These are phyloP conservation scores for Xylaria venustula DNA, from an alignment of 495 filamentous ascomycete species.

Conservation along the genomic window DNA sequence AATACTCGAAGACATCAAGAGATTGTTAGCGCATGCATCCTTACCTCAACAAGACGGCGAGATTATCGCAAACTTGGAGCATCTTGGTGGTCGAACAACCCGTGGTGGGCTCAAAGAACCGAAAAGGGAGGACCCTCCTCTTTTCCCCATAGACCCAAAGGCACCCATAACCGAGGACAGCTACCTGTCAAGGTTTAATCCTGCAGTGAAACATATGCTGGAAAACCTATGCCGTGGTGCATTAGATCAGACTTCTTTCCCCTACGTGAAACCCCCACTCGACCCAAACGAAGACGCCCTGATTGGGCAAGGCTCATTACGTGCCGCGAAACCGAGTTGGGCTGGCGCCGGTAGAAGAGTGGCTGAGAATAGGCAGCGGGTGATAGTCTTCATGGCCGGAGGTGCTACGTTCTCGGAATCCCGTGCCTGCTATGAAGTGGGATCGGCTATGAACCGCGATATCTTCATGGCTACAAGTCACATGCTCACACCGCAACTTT, in stretches of 20 bases:
- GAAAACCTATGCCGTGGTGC: slow-evolving; percentile 65
- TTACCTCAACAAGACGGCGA: slow-evolving; percentile 71
- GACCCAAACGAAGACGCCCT: slow-evolving; percentile 54
- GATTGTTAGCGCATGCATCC: slow-evolving; percentile 79
- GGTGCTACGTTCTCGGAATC: slow-evolving; percentile 91
- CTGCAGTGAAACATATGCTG: slow-evolving; percentile 74
- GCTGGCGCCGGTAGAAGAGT: slow-evolving; percentile 73
- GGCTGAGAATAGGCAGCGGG: slow-evolving; percentile 80
- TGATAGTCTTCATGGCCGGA: slow-evolving; percentile 95
- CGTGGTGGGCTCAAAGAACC: slow-evolving; percentile 73
- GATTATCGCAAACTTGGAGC: slow-evolving; percentile 72
- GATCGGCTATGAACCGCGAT: slow-evolving; percentile 66
- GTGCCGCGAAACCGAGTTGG: slow-evolving; percentile 89
- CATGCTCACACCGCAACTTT: slow-evolving; percentile 81
- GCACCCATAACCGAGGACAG: slow-evolving; percentile 55
- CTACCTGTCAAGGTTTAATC: slow-evolving; percentile 68
- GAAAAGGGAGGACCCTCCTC: slow-evolving; percentile 58
- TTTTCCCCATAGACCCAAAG: slow-evolving; percentile 64
- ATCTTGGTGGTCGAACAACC: slow-evolving; percentile 74
- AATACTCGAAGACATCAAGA: slow-evolving; percentile 77
- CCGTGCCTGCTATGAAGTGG: slow-evolving; percentile 85
- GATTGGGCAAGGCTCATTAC: slow-evolving; percentile 70
- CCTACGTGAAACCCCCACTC: slow-evolving; percentile 74
- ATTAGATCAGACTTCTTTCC: slow-evolving; percentile 72
- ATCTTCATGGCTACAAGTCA: slow-evolving; percentile 90